Evolutionary conservation across 371 early-diverging fungal genomes (phyloP).

Genomic region (Lichtheimia corymbifera): DNA sequence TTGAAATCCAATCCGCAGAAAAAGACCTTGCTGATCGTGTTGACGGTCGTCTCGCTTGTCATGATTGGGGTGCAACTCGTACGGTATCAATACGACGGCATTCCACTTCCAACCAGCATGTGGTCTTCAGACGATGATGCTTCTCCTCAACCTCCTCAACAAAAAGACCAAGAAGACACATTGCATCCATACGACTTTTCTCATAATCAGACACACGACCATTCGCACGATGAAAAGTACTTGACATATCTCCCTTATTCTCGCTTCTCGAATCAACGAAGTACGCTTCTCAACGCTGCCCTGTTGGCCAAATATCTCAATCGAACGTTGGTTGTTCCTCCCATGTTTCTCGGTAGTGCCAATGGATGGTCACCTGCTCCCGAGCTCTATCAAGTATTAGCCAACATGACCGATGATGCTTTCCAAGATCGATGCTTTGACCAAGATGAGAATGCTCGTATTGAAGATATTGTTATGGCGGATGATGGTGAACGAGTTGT

Average conservation of each 20-base stretch:
- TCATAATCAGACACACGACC: background rate
- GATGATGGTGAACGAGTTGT: constrained; percentile 14
- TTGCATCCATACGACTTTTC: background rate
- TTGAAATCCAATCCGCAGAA: constrained; percentile 16
- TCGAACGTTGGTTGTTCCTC: constrained; percentile 32
- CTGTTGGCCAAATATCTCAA: constrained; percentile 35
- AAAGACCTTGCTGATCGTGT: constrained; percentile 9
- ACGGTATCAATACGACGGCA: constrained; percentile 17
- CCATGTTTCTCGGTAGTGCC: constrained; percentile 46
- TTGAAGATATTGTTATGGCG: constrained; percentile 12
- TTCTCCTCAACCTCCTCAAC: background rate
- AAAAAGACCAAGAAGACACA: no score
- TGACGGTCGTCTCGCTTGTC: constrained; percentile 16
- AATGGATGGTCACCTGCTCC: constrained; percentile 43
- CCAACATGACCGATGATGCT: constrained; percentile 25
- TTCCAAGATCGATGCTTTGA: constrained; percentile 26
- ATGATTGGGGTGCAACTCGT: constrained; percentile 12
- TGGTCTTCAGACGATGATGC: constrained; percentile 5
- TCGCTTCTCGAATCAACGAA: constrained; percentile 52
- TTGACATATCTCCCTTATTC: constrained; percentile 54
- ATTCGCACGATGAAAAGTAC: constrained; percentile 21
- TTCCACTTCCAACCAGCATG: constrained; percentile 5
- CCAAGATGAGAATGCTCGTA: constrained; percentile 3
- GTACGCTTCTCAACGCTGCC: constrained; percentile 49
- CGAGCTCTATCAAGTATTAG: constrained; percentile 19